Conservation (phyloP, 2,329 filamentous ascomycete genomes). For the Penicillium sp. region DNA sequence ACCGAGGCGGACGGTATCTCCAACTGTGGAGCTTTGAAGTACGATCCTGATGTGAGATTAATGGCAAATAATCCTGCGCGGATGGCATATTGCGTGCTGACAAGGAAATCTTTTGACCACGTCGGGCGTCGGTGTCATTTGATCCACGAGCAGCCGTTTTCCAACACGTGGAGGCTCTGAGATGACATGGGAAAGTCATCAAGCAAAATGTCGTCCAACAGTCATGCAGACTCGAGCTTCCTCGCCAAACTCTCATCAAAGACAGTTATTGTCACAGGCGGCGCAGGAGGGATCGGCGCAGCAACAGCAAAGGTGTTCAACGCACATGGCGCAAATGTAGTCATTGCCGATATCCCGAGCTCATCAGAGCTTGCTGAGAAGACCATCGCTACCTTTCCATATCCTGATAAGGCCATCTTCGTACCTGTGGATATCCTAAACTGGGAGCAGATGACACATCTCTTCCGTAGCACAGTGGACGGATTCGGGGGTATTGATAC, state of each 20-base stretch:
- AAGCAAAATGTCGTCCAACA: background rate
- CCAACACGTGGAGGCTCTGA: background rate
- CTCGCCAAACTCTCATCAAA: background rate
- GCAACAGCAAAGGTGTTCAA: conserved; percentile 46
- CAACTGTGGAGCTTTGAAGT: background rate
- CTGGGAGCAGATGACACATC: conserved; percentile 41
- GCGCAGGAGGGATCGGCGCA: conserved; percentile 48
- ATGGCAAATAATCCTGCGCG: background rate
- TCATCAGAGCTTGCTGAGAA: conserved; percentile 6
- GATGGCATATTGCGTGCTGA: background rate
- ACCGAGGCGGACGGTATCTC: background rate
- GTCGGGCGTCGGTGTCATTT: no score
- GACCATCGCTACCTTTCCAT: conserved; percentile 12
- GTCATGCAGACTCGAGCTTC: background rate
- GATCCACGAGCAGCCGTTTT: no score
- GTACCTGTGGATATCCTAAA: conserved; percentile 42
- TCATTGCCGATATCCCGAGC: conserved; percentile 40
- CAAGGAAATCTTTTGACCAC: no score
- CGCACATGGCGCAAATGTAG: conserved; percentile 43
- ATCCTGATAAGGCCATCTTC: conserved; percentile 32
- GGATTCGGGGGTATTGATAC: conserved; percentile 45
- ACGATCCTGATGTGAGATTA: background rate
- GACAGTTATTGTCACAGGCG: conserved; percentile 49
- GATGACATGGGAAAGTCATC: background rate
- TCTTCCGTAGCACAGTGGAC: conserved; percentile 39